Percentiles rank a stretch among this genome's conserved stretches.
These are phyloP conservation scores for Mrakia frigida DNA, from an alignment of 768 basidiomycete species.

Conservation along the genomic window DNA sequence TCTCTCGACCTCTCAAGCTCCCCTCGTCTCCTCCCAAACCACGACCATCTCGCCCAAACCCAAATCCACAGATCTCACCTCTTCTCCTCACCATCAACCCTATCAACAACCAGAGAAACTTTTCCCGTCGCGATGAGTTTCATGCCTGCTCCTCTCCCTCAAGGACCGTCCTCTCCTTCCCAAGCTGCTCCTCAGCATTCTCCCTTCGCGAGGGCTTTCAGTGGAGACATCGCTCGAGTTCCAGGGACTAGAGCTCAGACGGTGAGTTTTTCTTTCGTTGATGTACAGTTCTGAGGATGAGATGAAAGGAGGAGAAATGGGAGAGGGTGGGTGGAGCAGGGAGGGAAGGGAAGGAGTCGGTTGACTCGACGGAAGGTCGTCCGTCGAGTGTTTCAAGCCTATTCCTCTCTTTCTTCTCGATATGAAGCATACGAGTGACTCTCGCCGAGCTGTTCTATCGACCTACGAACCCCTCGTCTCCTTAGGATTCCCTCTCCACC, in stretches of 20 bases:
- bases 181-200: constrained; percentile 16
- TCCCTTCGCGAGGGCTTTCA: constrained; percentile 24
- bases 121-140: background rate
- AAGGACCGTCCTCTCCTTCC: background rate
- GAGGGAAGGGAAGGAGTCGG: background rate
- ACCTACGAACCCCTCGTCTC: background rate
- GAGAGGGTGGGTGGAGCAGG: background rate
- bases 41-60: too few relatives aligned
- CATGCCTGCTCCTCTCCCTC: constrained; percentile 22
- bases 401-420: background rate
- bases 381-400: too few relatives aligned
- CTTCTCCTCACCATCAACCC: too few relatives aligned
- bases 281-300: background rate
- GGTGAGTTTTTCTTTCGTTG: constrained; percentile 2
- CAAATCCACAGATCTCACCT: too few relatives aligned
- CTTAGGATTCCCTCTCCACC: too few relatives aligned
- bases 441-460: too few relatives aligned
- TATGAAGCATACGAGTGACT: background rate
- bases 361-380: background rate
- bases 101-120: background rate
- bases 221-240: constrained; percentile 22
- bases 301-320: background rate
- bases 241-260: constrained; percentile 27
- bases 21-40: too few relatives aligned
- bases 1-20: too few relatives aligned